Conservation (phyloP, 2,329 filamentous ascomycete genomes). For the Ilyonectria sp. region DNA sequence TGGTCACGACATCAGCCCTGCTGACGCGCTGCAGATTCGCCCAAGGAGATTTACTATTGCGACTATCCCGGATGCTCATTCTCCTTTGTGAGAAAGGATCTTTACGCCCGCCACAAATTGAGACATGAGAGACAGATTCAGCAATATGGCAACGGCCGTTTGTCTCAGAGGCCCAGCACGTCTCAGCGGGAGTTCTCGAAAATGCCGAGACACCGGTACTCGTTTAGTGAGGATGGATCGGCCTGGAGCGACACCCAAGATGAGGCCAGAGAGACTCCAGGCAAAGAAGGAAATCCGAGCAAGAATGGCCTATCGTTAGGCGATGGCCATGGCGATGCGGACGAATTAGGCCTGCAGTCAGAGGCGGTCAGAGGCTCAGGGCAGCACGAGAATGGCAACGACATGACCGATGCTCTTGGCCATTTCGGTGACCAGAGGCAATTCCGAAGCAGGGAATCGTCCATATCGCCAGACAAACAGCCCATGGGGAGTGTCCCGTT, state of each 20-base stretch:
- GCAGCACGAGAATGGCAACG: conserved; percentile 34
- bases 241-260: conserved; percentile 49
- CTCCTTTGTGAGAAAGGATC: conserved; percentile 49
- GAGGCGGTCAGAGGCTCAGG: conserved; percentile 22
- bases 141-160: conserved; percentile 46
- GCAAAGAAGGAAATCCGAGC: conserved; percentile 32
- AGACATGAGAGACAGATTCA: conserved; percentile 47
- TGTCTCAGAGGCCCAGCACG: conserved; percentile 42
- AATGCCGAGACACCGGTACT: conserved; percentile 41
- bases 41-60: conserved; percentile 50
- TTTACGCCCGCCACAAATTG: conserved; percentile 48
- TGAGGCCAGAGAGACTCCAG: conserved; percentile 41
- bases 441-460: conserved; percentile 43
- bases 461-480: conserved; percentile 42
- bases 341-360: conserved; percentile 19
- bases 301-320: conserved; percentile 31
- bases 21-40: conserved; percentile 45
- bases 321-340: conserved; percentile 20
- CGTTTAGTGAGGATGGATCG: conserved; percentile 48
- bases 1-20: neutral
- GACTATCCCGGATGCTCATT: conserved; percentile 49
- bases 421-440: conserved; percentile 41
- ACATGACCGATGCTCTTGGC: conserved; percentile 27
- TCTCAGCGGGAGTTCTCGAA: conserved; percentile 46
- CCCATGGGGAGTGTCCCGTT: conserved; percentile 35